Base-by-base conservation (phyloP, 352 stramenopile genomes). In the Phytophthora kernoviae region DNA sequence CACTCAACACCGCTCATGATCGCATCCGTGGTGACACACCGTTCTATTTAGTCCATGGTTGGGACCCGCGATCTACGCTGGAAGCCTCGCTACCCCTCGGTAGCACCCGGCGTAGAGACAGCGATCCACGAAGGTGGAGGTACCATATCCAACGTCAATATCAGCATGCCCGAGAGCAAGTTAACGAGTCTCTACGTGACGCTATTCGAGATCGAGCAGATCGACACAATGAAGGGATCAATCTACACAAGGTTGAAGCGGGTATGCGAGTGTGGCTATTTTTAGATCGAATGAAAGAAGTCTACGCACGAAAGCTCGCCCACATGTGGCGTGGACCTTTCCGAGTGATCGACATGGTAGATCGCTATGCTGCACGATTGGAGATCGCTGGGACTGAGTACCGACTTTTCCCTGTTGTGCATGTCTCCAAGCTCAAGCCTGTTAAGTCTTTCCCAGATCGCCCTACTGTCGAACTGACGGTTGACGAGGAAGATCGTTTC, bases 371-470 rank as follows among this genome's bases (percentile, higher is more conserved):
- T 24, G 49, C 39, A 14, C 57, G 55, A 27, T 48, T 65, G 0
- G 8, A 62, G 15, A 30, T 45, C 0, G 26, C 17, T 15, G 44
- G 24, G 1, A 46, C 48, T 0, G 18, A n/a, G 11, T 70, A 66
- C 24, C n/a, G 44, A 0, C 17, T 74, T 0, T 64, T 60, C 27
- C 65, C 65, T 0, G 60, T 49, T 48, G 60, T 66, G 0, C 65
- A 74, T 30, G 17, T 74, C 0, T 47, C 49, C 43, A 33, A 54
- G 27, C 36, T 73, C 2, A 68, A 73, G 45, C 40, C 40, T 0
- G 30, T 55, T 0, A 8, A 49, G 2, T n/a, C 49, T 9, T 33
- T 18, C 20, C 36, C 47, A 14, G 43, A 33, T 10, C 42, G 53
- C 34, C 58, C 58, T 0, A 12, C 24, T 4, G 17, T 14, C 2